Conservation (phyloP, 768 basidiomycete genomes). For the Pulveroboletus sp. region DNA sequence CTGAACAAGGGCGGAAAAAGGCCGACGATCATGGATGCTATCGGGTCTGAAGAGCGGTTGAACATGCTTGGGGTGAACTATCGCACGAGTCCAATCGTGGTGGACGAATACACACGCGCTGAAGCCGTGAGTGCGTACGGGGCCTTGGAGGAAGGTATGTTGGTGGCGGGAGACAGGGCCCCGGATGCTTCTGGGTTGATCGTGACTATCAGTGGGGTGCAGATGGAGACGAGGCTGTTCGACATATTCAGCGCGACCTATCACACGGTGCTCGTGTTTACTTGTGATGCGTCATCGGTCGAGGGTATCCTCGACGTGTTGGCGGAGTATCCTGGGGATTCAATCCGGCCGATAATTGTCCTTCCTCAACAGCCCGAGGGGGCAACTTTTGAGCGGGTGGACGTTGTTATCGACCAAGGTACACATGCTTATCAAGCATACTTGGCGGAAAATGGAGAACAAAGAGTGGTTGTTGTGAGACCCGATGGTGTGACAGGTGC, state of each 20-base stretch:
- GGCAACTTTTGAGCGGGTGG: constrained; percentile 17
- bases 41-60: constrained; percentile 15
- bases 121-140: constrained; percentile 5
- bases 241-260: background rate
- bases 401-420: constrained; percentile 34
- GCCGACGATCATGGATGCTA: background rate
- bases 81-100: constrained; percentile 47
- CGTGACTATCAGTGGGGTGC: background rate
- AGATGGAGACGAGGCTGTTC: constrained; percentile 1
- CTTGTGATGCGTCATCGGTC: constrained; percentile 1
- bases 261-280: constrained; percentile 30
- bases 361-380: constrained; percentile 5
- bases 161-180: constrained; percentile 9
- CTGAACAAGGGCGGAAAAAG: background rate
- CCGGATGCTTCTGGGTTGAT: constrained; percentile 10
- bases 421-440: constrained; percentile 43
- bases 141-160: background rate
- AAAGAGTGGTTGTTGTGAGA: constrained; percentile 35
- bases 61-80: constrained; percentile 52
- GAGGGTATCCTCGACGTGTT: constrained; percentile 10
- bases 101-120: constrained; percentile 30
- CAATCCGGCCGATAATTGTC: constrained; percentile 12
- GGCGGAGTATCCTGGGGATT: background rate
- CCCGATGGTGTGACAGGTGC: constrained; percentile 46
- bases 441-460: constrained; percentile 28